Conservation (phyloP, 2,329 filamentous ascomycete genomes). For the Alternaria panax region DNA sequence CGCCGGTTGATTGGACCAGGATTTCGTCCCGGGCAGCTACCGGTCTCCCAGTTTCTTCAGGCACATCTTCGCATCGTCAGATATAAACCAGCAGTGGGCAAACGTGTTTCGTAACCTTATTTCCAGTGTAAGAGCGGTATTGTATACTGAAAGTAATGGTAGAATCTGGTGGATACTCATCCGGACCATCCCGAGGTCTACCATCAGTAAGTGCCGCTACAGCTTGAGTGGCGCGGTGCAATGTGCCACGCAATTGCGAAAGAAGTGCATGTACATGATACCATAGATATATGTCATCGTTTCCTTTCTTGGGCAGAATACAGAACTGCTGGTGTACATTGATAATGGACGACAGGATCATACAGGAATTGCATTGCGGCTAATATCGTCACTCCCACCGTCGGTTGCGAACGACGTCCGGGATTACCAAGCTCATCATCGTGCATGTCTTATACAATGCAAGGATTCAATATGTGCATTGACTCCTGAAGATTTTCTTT, state of each 20-base stretch:
- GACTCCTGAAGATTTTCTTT: background rate
- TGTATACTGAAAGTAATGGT: background rate
- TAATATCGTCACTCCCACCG: background rate
- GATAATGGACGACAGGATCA: background rate
- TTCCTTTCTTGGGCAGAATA: background rate
- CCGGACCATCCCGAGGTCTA: background rate
- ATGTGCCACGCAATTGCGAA: conserved; percentile 23
- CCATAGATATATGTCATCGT: background rate
- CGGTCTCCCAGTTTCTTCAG: background rate
- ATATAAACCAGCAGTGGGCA: no score
- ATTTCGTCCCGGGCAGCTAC: background rate
- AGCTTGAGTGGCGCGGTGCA: conserved; percentile 12
- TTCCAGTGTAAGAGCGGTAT: background rate
- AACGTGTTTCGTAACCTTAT: background rate
- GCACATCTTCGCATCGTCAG: background rate
- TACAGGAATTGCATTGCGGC: background rate
- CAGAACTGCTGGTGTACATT: background rate
- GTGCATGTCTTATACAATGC: background rate
- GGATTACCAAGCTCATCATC: background rate
- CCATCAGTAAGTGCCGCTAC: background rate
- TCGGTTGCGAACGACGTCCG: background rate
- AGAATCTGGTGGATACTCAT: background rate
- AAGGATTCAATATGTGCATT: conserved; percentile 1
- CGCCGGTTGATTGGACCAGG: background rate
- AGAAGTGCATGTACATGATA: conserved; percentile 7